Conservation (phyloP, 1,139 yeast genomes). For the Candida frijolesensis region DNA sequence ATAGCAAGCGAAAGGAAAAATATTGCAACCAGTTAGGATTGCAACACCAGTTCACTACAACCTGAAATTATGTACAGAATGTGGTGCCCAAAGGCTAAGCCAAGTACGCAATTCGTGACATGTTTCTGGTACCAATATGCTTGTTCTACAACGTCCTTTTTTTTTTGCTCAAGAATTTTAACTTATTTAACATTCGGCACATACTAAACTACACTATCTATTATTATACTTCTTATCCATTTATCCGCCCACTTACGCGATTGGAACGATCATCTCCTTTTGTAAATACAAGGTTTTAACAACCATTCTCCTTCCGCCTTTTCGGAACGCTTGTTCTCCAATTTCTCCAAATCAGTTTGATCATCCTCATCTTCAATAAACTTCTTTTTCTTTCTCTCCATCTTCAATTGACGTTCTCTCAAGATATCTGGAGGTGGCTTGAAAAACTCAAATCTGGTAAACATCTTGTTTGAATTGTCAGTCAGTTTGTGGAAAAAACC, state of each 20-base stretch:
- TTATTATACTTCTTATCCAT: not conserved
- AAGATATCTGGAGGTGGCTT: conserved; percentile 77
- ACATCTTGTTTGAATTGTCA: conserved; percentile 89
- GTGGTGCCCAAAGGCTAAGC: too few relatives aligned
- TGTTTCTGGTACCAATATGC: too few relatives aligned
- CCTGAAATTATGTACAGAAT: not conserved
- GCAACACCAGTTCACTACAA: not conserved
- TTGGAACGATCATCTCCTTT: conserved; percentile 59
- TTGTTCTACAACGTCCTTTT: not conserved
- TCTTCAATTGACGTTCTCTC: conserved; percentile 63
- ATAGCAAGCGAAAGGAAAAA: too few relatives aligned
- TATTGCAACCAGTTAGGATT: not conserved
- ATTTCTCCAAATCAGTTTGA: conserved; percentile 60
- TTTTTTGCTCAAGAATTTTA: not conserved
- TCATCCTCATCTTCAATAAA: conserved; percentile 77
- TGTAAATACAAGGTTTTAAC: conserved; percentile 93
- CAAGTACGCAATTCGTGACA: too few relatives aligned
- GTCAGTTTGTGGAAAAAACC: conserved; percentile 91
- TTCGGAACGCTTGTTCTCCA: conserved; percentile 56
- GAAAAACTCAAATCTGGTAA: conserved; percentile 89
- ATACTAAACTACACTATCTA: not conserved
- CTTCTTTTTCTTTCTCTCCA: conserved; percentile 64
- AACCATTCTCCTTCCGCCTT: conserved; percentile 84
- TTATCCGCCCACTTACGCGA: not conserved
- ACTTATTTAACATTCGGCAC: not conserved